These are phyloP conservation scores for Acanthamoeba castellanii DNA, from an alignment of 208 protist species.

Conservation along the genomic window DNA sequence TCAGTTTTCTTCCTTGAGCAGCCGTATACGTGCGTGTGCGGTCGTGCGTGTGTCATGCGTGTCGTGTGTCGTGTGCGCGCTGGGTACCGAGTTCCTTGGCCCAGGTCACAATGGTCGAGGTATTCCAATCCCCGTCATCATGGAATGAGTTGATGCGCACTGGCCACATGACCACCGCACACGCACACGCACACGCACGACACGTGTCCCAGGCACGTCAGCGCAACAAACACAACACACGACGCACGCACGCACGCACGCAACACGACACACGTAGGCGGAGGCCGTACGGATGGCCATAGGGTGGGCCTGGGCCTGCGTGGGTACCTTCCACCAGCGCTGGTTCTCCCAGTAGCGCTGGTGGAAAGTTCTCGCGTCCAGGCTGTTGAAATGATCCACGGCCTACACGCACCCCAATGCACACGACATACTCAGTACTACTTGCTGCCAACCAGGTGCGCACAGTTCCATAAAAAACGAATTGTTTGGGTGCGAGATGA, in stretches of 20 bases:
- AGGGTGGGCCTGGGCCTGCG: background rate
- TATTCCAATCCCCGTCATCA: background rate
- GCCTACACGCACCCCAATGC: too few species aligned
- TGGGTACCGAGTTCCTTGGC: constrained; percentile 43
- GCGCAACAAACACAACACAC: too few species aligned
- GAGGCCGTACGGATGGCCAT: background rate
- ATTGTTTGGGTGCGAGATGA: too few species aligned
- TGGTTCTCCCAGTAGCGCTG: constrained; percentile 71
- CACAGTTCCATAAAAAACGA: too few species aligned
- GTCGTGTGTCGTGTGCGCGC: too few species aligned
- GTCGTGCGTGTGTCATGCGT: too few species aligned
- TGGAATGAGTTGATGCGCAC: constrained; percentile 66
- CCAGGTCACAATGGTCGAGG: constrained; percentile 9
- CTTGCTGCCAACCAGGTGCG: too few species aligned
- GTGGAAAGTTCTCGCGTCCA: constrained; percentile 43
- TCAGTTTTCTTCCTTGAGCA: too few species aligned
- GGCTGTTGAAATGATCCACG: constrained; percentile 70
- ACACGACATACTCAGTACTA: too few species aligned
- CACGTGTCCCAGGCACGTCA: too few species aligned
- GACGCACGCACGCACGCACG: too few species aligned
- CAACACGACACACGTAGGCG: background rate
- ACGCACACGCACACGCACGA: background rate
- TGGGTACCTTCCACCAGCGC: constrained; percentile 55
- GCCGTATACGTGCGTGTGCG: background rate
- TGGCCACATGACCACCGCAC: background rate